Evolutionary conservation across 495 filamentous ascomycete species (phyloP), one percentile per base, ranked within the genome.

Genomic region (Hyaloscypha hepaticicola): DNA sequence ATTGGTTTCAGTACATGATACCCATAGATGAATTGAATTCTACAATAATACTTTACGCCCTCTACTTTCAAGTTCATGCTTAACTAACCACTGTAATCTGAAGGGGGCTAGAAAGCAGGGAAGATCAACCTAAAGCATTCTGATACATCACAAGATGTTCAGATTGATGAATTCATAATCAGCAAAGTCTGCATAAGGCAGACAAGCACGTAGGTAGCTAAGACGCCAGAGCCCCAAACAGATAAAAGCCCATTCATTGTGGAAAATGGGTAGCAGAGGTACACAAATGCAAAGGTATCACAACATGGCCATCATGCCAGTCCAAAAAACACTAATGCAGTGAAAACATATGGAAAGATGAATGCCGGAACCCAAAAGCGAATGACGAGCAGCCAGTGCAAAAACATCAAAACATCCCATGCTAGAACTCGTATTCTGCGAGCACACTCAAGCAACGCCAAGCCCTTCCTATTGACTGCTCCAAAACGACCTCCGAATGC

Each of bases 401-500:
- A n/a, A 31, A 63, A 56, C 2, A 22, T 33, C 60, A 55, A 21
- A 60, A 63, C 58, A 66, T 58, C 59, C 59, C 41, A 56, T 63
- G 67, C 60, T 59, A 12, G 22, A 60, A 60, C 61, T 64, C 61
- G 64, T 58, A 61, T 67, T 70, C 61, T 68, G 69, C 53, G 63
- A 68, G 57, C 53, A 19, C 29, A 28, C 56, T 22, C 6, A 52
- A 66, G 31, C 68, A 67, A 68, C 69, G 65, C 65, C 68, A 33
- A 48, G 33, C 38, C 60, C 28, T 28, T 59, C 68, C 53, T 60
- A 27, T 68, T 64, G 53, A 55, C 27, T 55, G 63, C 53, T 60
- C 63, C 69, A 64, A 60, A 45, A 71, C 69, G 66, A 68, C 69
- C 69, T 68, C 66, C 69, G 28, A 68, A 71, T 71, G 69, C 69